These are phyloP conservation scores for Argentina anserina DNA, from an alignment of 306 rosid genomes.

Conservation along the genomic window DNA sequence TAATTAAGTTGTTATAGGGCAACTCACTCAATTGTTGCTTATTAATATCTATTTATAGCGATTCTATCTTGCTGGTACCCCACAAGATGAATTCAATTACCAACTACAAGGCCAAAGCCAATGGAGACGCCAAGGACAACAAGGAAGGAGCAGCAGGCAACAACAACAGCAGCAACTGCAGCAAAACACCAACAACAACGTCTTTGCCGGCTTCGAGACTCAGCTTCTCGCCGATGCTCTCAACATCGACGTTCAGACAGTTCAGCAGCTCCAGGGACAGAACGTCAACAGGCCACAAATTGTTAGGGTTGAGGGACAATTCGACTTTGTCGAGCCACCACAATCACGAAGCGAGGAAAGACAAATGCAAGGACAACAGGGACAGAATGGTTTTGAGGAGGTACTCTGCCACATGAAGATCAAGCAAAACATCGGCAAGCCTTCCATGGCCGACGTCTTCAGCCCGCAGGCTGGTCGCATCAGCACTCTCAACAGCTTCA, in stretches of 20 bases:
- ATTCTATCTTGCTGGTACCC: constrained; percentile 64
- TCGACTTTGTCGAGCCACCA: constrained; percentile 39
- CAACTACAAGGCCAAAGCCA: constrained; percentile 1
- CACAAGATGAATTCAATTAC: constrained; percentile 33
- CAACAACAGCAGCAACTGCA: not conserved
- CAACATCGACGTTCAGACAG: constrained; percentile 26
- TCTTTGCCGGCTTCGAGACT: constrained; percentile 38
- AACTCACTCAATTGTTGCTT: too few species aligned
- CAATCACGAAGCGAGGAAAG: not conserved
- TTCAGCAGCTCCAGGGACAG: constrained; percentile 28
- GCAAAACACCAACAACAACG: constrained; percentile 23
- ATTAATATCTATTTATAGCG: constrained; percentile 21
- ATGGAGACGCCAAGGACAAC: not conserved
- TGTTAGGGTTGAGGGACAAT: constrained; percentile 30
- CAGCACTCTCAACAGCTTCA: constrained; percentile 25
- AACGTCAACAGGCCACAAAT: constrained; percentile 34
- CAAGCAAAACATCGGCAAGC: constrained; percentile 21
- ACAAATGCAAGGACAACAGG: not conserved
- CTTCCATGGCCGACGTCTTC: constrained; percentile 23
- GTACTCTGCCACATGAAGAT: constrained; percentile 23
- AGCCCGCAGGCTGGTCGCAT: constrained; percentile 32
- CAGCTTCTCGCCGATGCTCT: constrained; percentile 36
- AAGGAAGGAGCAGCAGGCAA: not conserved
- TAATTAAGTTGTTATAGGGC: not conserved
- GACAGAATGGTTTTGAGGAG: constrained; percentile 29